Conservation (phyloP, 495 filamentous ascomycete genomes). For the Trichodelitschia bisporula region DNA sequence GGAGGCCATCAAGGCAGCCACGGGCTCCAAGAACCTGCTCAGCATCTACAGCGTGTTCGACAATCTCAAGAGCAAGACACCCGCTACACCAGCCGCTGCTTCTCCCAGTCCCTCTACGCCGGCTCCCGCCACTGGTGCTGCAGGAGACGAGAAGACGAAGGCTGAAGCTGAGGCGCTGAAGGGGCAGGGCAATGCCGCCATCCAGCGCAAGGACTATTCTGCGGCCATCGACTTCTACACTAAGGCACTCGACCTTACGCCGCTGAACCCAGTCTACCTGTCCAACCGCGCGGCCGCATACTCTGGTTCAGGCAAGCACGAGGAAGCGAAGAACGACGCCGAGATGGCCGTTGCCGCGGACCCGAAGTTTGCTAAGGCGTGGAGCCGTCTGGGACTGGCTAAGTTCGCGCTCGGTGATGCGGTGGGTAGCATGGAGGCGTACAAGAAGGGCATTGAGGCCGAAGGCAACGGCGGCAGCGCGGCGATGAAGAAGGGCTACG, state of each 20-base stretch:
- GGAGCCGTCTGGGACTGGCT: slow-evolving; percentile 76
- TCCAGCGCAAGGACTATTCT: slow-evolving; percentile 72
- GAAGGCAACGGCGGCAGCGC: slow-evolving; percentile 81
- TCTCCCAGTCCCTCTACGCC: slow-evolving; percentile 13
- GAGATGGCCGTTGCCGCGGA: slow-evolving; percentile 68
- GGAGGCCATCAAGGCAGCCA: slow-evolving; percentile 45
- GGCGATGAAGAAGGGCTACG: slow-evolving; percentile 81
- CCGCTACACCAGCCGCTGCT: slow-evolving; percentile 12
- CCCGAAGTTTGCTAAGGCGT: slow-evolving; percentile 87
- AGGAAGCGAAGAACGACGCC: slow-evolving; percentile 58
- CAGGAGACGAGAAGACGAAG: no score
- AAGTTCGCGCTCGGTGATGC: slow-evolving; percentile 75
- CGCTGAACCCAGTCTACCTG: slow-evolving; percentile 83
- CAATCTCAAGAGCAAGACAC: slow-evolving; percentile 55
- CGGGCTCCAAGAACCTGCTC: slow-evolving; percentile 63
- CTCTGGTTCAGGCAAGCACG: slow-evolving; percentile 55
- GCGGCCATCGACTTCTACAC: slow-evolving; percentile 67
- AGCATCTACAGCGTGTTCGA: slow-evolving; percentile 90
- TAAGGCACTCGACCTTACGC: slow-evolving; percentile 51
- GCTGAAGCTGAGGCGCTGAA: slow-evolving; percentile 69
- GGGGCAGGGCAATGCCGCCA: slow-evolving; percentile 76
- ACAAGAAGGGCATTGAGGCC: slow-evolving; percentile 72
- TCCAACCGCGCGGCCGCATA: slow-evolving; percentile 92
- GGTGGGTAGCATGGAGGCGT: slow-evolving; percentile 82
- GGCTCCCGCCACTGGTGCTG: neutral